phyloP scores from a whole-genome alignment of 805 yeast species.

The Spathaspora passalidarum region DNA sequence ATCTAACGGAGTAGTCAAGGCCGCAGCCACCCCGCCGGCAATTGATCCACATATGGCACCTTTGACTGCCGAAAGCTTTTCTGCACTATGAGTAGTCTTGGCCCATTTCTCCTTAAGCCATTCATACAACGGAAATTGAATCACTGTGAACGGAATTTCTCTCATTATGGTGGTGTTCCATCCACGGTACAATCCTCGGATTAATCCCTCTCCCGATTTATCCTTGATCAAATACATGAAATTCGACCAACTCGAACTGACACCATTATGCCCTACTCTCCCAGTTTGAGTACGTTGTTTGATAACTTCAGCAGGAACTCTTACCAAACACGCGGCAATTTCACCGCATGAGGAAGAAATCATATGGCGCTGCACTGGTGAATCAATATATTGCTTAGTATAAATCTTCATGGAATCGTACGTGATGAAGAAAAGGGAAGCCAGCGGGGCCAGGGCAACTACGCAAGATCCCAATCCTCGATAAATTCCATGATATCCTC shows the following conservation, averaged over 20 bases:
- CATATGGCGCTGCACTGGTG: constrained; percentile 65
- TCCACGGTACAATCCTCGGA: constrained; percentile 84
- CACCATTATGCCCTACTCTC: constrained; percentile 27
- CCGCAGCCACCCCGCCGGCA: constrained; percentile 83
- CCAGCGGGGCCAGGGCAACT: constrained; percentile 87
- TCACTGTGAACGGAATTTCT: constrained; percentile 94
- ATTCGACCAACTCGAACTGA: constrained; percentile 65
- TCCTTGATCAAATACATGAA: constrained; percentile 60
- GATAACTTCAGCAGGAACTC: constrained; percentile 96
- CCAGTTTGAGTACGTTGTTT: constrained; percentile 86
- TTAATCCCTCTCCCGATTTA: constrained; percentile 71
- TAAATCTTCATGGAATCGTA: constrained; percentile 70
- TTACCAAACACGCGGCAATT: constrained; percentile 84
- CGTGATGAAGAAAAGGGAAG: constrained; percentile 54
- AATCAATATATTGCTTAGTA: constrained; percentile 25
- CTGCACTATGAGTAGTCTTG: constrained; percentile 18
- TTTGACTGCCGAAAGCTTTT: constrained; percentile 56
- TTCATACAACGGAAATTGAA: constrained; percentile 94
- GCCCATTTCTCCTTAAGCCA: constrained; percentile 65
- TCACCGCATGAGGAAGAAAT: constrained; percentile 86
- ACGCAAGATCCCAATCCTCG: constrained; percentile 91
- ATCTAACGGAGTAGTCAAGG: constrained; percentile 76
- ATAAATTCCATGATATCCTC: constrained; percentile 90
- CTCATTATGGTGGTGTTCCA: constrained; percentile 90
- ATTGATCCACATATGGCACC: constrained; percentile 84